Evolutionary conservation across 2,329 filamentous ascomycete species (phyloP), one percentile per base, ranked within the genome.

Genomic region (Alternaria gaisen): DNA sequence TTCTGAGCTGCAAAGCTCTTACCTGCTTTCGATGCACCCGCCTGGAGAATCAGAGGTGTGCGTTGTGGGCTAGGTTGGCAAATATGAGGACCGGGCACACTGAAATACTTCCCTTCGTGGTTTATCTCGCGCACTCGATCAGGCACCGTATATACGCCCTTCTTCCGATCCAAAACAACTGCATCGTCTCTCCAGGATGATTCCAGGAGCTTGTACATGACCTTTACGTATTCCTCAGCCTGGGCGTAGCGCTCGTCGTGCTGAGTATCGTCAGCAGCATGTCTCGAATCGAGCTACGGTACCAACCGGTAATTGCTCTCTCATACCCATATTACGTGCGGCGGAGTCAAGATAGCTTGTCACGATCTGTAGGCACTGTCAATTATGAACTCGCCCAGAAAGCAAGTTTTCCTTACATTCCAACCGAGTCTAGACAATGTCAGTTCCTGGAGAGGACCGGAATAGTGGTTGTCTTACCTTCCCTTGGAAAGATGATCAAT

Each of bases 171-270:
- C 0, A 86, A 81, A 26, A 86, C 81, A 1, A 91, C 87, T 0
- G 90, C 89, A 69, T 90, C 87, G 55, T 87, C 84, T 36, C 88
- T 82, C 88, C 89, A 91, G 0, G 87, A 90, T 0, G 85, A 87
- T 68, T 91, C 85, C 74, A 88, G 85, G 2, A 91, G 84, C 71
- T 91, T 91, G 78, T 90, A 91, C 67, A 90, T 83, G 2, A 91
- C 87, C 42, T 86, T 82, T 71, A 92, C 82, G 75, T 91, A 92
- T 72, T 92, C 90, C 64, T 91, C 88, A 2, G 88, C 89, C 46
- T 89, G 83, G 3, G 83, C 85, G 64, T 92, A 92, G 55, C 90
- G 81, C 59, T 91, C 87, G 64, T 91, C 89, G 69, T 92, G 90
- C 79, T 84, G 11, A 3, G 38, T 5, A 7, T 2, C 14, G 24